Evolutionary conservation across 1,284 basidiomycete genomes (phyloP), one percentile per base, ranked within the genome.

Genomic region (Ceratorhiza oryzae-sativae): DNA sequence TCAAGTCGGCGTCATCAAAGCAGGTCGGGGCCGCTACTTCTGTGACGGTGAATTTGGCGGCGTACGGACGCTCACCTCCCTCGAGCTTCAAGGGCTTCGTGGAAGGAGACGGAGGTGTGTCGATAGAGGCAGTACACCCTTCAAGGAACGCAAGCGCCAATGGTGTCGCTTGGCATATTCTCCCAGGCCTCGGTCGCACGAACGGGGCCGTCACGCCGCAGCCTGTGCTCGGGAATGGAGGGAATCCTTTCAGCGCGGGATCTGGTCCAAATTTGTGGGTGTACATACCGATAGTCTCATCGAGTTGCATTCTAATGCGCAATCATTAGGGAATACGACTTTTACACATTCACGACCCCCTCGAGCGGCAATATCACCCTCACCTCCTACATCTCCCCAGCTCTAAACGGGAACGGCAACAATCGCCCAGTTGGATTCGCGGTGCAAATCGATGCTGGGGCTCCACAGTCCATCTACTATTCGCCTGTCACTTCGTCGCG

Each of bases 81-180:
- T 70, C 67, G n/a, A 68, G 58, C 18, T 63, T 70, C 49, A 53
- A 59, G 36, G 88, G 89, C 5, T 88, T 88, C 73, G 85, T 90
- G 23, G 86, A 90, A 76, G 86, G 86, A 15, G 84, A 86, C 61
- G 87, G 88, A 10, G 85, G 83, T 18, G 82, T 91, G 49, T 86
- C 87, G 1, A 88, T 90, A 46, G 88, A 91, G 76, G 89, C 88
- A 13, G 85, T 82, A 1, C 88, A 90, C 77, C 80, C 84, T 0
- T 78, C 82, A 18, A 81, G 86, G 18, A 88, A 87, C 77, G 85
- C 82, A 1, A 79, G 84, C 15, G 85, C 86, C 4, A 79, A 81
- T 39, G 85, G 84, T 9, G 81, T 88, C 32, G 78, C 82, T 1
- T 90, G 89, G 88, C 83, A 81, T 15, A 84, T 86, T 46, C 79